Evolutionary conservation across 257 asterid species (phyloP), one percentile per base, ranked within the genome.

Genomic region (Fraxinus quadrangulata): DNA sequence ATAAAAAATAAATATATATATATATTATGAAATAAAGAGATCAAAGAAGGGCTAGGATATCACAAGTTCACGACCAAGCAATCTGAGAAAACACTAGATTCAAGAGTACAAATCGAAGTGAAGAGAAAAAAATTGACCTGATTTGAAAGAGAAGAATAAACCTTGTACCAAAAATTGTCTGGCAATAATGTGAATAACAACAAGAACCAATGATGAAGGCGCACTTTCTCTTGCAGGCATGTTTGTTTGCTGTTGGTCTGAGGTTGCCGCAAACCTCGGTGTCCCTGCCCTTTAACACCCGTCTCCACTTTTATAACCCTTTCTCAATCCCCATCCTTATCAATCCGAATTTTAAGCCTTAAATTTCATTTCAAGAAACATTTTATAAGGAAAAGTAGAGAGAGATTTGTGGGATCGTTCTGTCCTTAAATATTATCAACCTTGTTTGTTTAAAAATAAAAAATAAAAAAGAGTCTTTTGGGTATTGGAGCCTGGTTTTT

Each of bases 381-480:
- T 68, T 39, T 78, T 59, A 23, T 34, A n/a, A 51, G 17, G 24
- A 33, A 72, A 66, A 34, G 65, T 45, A 65, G 78, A 69, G 75
- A 71, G 72, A 77, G 82, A 76, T 81, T 84, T 56, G 68, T 81
- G 79, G 88, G 84, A 82, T 87, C 81, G 81, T 81, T 88, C 90
- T 79, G 80, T 83, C 80, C 67, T 78, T 61, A 68, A 81, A 75
- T 75, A 70, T 79, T 69, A 30, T 69, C 39, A 39, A 34, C 10
- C 7, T 59, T 77, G 47, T 73, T 76, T 24, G 65, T 69, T 73
- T 23, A 23, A 24, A 17, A 74, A 77, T 14, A 54, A 37, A 7
- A 28, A 28, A 28, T 28, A 28, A 28, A 28, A 65, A 6, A 12
- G 40, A 47, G 26, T 1, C 40, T 36, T 59, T 66, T 65, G 33